Conservation (phyloP, 2,329 filamentous ascomycete species). For the Alternaria triticimaculans region DNA sequence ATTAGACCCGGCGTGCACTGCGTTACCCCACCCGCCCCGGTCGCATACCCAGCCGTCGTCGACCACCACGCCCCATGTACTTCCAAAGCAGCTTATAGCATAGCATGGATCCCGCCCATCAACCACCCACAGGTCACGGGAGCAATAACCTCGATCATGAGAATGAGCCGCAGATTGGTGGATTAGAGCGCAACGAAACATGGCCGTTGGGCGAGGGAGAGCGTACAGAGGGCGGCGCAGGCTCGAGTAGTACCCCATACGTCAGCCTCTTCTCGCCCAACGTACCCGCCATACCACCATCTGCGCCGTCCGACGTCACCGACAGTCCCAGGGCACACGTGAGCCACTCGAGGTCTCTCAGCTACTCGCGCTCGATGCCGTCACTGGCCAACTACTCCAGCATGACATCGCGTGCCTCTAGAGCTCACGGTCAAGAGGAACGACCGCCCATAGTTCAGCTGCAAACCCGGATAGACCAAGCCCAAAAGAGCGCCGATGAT, state of each 20-base stretch:
- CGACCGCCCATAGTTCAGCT: slow-evolving; percentile 39
- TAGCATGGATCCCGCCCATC: slow-evolving; percentile 26
- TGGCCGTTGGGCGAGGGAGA: slow-evolving; percentile 19
- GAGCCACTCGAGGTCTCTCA: slow-evolving; percentile 22
- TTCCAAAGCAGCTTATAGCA: slow-evolving; percentile 5
- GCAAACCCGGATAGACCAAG: slow-evolving; percentile 48
- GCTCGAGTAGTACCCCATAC: slow-evolving; percentile 22
- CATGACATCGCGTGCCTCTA: slow-evolving; percentile 37
- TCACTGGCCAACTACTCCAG: slow-evolving; percentile 30
- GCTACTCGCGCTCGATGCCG: slow-evolving; percentile 39
- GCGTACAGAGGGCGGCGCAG: slow-evolving; percentile 11
- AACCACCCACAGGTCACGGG: slow-evolving; percentile 21
- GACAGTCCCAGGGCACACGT: slow-evolving; percentile 14
- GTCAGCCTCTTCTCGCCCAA: slow-evolving; percentile 39
- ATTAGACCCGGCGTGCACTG: background rate
- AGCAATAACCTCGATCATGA: slow-evolving; percentile 18
- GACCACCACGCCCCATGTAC: slow-evolving; percentile 13
- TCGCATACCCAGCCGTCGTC: background rate
- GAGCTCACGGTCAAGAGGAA: slow-evolving; percentile 37
- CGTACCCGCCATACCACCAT: slow-evolving; percentile 21
- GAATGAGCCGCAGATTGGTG: slow-evolving; percentile 1
- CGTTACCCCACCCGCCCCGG: slow-evolving; percentile 6
- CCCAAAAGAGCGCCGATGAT: slow-evolving; percentile 59
- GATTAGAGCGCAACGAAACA: slow-evolving; percentile 17
- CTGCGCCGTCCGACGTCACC: slow-evolving; percentile 17